phyloP scores from a whole-genome alignment of 2,329 filamentous ascomycete species.

The Clathrospora elynae region DNA sequence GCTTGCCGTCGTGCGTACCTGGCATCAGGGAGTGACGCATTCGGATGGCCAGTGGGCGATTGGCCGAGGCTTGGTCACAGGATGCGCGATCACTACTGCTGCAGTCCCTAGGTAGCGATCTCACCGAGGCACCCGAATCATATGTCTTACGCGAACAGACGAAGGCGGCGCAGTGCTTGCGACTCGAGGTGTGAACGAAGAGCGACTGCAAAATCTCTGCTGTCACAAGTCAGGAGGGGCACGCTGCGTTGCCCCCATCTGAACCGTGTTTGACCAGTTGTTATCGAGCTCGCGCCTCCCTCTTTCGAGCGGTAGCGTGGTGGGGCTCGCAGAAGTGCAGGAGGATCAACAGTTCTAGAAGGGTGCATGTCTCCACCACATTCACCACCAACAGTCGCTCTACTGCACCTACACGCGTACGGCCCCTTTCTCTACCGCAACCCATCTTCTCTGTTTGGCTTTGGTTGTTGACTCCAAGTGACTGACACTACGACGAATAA shows the following conservation, averaged over 20 bases:
- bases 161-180: slow-evolving; percentile 1
- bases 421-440: not conserved
- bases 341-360: slow-evolving; percentile 20
- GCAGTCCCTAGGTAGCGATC: slow-evolving; percentile 5
- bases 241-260: slow-evolving; percentile 3
- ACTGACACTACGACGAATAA: not conserved
- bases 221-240: slow-evolving; percentile 16
- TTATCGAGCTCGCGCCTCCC: slow-evolving; percentile 16
- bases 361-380: slow-evolving; percentile 2
- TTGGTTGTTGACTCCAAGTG: no score
- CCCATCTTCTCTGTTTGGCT: not conserved
- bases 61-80: slow-evolving; percentile 26
- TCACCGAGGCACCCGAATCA: slow-evolving; percentile 6
- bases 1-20: slow-evolving; percentile 29
- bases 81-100: slow-evolving; percentile 8
- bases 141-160: slow-evolving; percentile 3
- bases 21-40: slow-evolving; percentile 36
- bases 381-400: slow-evolving; percentile 1
- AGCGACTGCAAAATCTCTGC: slow-evolving; percentile 17
- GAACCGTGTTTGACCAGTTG: slow-evolving; percentile 7
- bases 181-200: slow-evolving; percentile 1
- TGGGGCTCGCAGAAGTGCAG: slow-evolving; percentile 11
- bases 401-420: slow-evolving; percentile 6
- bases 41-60: slow-evolving; percentile 30
- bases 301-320: slow-evolving; percentile 8